Base-by-base conservation (phyloP, 1,284 basidiomycete genomes). In the Pseudomicrostroma phylloplanum region DNA sequence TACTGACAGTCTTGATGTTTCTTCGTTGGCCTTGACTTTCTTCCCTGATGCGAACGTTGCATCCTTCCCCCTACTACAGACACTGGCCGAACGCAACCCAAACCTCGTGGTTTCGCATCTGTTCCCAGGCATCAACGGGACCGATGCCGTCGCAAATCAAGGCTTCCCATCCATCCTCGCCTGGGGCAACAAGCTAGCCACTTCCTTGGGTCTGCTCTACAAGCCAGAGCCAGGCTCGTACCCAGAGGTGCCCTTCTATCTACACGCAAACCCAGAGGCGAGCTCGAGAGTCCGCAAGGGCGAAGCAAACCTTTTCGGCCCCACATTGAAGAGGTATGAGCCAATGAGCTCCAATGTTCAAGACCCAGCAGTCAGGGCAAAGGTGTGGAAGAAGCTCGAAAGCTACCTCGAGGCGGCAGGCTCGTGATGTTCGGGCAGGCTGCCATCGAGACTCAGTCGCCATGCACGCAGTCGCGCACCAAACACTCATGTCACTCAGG, bases 81-180 rank as follows among this genome's bases (percentile, higher is more conserved):
- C 54, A 8, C 48, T 67, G 1, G 65, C 67, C 1, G 66, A 72
- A 61, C 56, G 55, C 25, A 55, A 68, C 60, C 76, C 76, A 0
- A 67, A 64, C 39, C 55, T 77, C 6, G 66, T 59, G 25, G 59
- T 78, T 53, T 56, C 65, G 0, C 76, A 78, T 59, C 40, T 69
- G 57, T 74, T 74, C 41, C 76, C 76, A 2, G 76, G 76, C 1
- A 51, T 72, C 30, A 64, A 76, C 25, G 62, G 63, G 11, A 80
- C 76, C 13, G 62, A 77, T 15, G 76, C 73, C 1, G 64, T 73
- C 11, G 55, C 67, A n/a, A 77, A 79, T 56, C 17, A 67, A 13
- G 72, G 74, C 41, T 73, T 79, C 63, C 76, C 69, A 15, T 64
- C 61, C 8, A 67, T 77, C 0, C 53, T 81, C 51, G 71, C 74